Conservation (phyloP, 1,284 basidiomycete species). For the Cutaneotrichosporon cavernicola region DNA sequence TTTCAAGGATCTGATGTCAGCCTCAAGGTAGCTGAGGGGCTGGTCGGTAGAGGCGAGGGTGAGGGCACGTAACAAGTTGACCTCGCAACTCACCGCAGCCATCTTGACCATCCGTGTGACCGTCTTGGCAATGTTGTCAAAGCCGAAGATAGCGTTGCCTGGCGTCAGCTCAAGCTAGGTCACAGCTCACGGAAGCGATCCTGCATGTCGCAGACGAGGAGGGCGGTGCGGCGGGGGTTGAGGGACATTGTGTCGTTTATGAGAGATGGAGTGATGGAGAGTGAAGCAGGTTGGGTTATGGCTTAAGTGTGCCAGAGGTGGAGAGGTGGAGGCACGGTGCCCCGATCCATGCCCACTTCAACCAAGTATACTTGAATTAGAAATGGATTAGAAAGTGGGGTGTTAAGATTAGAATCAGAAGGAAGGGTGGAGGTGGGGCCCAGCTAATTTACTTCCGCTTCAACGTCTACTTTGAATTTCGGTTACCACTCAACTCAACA, state of each 20-base stretch:
- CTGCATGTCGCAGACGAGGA: constrained; percentile 80
- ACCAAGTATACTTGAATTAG: neutral
- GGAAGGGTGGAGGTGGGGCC: neutral
- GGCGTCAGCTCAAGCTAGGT: constrained; percentile 4
- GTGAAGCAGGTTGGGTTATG: neutral
- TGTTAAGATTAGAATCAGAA: no score
- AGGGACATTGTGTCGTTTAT: constrained; percentile 20
- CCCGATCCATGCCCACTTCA: neutral
- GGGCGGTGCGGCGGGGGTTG: constrained; percentile 56
- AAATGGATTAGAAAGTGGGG: neutral
- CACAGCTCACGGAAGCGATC: constrained; percentile 64
- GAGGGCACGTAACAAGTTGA: no score
- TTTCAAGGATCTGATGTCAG: constrained; percentile 24
- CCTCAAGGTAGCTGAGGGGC: neutral
- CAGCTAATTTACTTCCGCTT: neutral
- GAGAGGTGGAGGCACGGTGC: neutral
- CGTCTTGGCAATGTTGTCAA: constrained; percentile 66
- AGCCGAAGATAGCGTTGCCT: constrained; percentile 61
- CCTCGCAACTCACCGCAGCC: constrained; percentile 61
- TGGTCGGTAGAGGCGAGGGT: neutral
- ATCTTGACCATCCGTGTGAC: constrained; percentile 72
- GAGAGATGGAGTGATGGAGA: constrained; percentile 1
- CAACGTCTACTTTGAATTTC: neutral
- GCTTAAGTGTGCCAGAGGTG: neutral
- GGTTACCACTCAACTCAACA: neutral